Evolutionary conservation across 116 monocot genomes (phyloP), one percentile per base, ranked within the genome.

Genomic region (Zostera marina): DNA sequence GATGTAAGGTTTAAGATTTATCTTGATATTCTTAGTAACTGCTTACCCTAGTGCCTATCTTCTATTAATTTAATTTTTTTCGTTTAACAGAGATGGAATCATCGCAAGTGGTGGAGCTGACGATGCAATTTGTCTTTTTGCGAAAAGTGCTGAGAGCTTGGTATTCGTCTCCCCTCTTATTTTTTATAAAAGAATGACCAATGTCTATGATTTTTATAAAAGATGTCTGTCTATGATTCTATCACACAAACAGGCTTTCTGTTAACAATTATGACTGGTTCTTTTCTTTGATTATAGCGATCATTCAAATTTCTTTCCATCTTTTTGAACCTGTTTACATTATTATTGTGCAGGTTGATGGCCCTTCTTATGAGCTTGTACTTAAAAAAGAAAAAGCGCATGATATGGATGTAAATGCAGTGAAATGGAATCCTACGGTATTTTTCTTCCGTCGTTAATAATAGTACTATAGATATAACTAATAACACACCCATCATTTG

Each of bases 41-140:
- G n/a, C n/a, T n/a, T n/a, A n/a, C n/a, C n/a, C n/a, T n/a, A n/a
- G n/a, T n/a, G n/a, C 11, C 13, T 46, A 3, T 8, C 11, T 0
- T 1, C 0, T 1, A 46, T 7, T 46, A 14, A 8, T 46, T 46
- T 46, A 14, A 46, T 74, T 26, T 52, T 44, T 61, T 24, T 54
- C 56, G 13, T 47, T 67, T 55, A 60, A 5, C 78, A 99, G 98
- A 45, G 81, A 81, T 17, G 91, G 75, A 52, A 58, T 99, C 22
- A 91, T 99, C 64, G 91, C 83, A 43, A 91, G 75, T 70, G 98
- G 90, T 66, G 90, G 79, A 62, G 83, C 73, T 71, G 98, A 99
- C 74, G 98, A 91, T 76, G 73, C 86, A 47, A 76, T 98, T 13
- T 74, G 98, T 44, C 72, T 99, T 62, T 91, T 99, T 73, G 41